Base-by-base conservation (phyloP, 2,329 filamentous ascomycete species). In the Aspergillus candidus region DNA sequence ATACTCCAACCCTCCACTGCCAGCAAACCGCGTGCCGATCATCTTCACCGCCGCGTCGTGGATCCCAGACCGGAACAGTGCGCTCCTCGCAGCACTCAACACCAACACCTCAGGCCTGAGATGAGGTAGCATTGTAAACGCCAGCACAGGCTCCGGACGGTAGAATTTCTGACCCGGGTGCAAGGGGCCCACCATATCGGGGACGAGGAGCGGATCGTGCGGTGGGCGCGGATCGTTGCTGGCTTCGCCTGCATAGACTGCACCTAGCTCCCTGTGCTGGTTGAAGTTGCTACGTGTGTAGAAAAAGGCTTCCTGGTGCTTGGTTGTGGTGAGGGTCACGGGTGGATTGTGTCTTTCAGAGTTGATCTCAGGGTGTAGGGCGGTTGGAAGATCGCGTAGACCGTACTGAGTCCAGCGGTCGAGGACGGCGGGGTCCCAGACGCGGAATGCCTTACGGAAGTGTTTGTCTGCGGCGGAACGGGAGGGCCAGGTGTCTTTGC, bases 291-390 rank as follows among this genome's bases (percentile, higher is more conserved):
- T 53, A 3, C 62, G 55, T 6, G 57, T 35, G 43, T 65, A 66
- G 11, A 58, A 59, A 37, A 63, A 56, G 3, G 88, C 82, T 67
- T 91, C 86, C 60, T 93, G 86, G 62, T 90, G 82, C 59, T 88
- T 88, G 0, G 85, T 82, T 0, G 88, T 94, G 2, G 78, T 76
- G 4, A 66, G 72, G 0, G 85, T 88, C 1, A 86, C 80, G 5
- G 44, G 14, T 10, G 22, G 22, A 7, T 27, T 10, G 22, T 27
- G 22, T 10, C 22, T 27, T 27, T 10, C 22, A 10, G 22, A 27
- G 22, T 10, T 27, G 22, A 27, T 27, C 8, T 27, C 22, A 3
- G 22, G 22, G 11, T 42, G 29, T 5, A 5, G n/a, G n/a, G 17
- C 6, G 11, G 33, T 17, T 7, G 27, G 38, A n/a, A 47, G 8